These are phyloP conservation scores for Grigorovia humatica DNA, from an alignment of 805 yeast species.

Conservation along the genomic window DNA sequence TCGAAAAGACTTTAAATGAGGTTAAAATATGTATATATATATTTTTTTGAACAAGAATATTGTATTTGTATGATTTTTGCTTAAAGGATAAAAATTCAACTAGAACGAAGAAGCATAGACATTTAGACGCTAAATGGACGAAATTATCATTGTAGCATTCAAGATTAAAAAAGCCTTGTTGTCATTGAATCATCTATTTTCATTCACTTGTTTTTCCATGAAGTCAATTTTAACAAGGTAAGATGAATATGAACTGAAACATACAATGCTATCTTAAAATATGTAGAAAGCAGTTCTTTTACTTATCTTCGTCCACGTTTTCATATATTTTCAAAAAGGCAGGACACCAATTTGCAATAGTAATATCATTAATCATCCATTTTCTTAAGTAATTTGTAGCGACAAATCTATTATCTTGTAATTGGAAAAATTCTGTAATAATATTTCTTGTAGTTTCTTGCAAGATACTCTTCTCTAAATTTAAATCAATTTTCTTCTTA, in stretches of 20 bases:
- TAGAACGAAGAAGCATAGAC: not conserved
- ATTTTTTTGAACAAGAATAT: not conserved
- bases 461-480: conserved; percentile 20
- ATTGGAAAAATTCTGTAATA: conserved; percentile 18
- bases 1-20: no score
- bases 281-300: no score
- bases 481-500: conserved; percentile 30
- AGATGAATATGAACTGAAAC: not conserved
- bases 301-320: conserved; percentile 9
- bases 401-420: conserved; percentile 13
- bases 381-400: conserved; percentile 33
- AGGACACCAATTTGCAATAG: conserved; percentile 55
- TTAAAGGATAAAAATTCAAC: no score
- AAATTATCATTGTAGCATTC: no score
- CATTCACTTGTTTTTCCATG: not conserved
- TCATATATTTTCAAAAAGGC: conserved; percentile 52
- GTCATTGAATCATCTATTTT: no score
- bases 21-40: no score
- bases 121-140: not conserved
- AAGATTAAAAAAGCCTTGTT: no score
- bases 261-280: not conserved
- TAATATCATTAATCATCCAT: conserved; percentile 49
- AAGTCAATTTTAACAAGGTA: no score
- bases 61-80: not conserved
- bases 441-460: conserved; percentile 22